Conservation (phyloP, 2,329 filamentous ascomycete genomes). For the Diaporthe nobilis region DNA sequence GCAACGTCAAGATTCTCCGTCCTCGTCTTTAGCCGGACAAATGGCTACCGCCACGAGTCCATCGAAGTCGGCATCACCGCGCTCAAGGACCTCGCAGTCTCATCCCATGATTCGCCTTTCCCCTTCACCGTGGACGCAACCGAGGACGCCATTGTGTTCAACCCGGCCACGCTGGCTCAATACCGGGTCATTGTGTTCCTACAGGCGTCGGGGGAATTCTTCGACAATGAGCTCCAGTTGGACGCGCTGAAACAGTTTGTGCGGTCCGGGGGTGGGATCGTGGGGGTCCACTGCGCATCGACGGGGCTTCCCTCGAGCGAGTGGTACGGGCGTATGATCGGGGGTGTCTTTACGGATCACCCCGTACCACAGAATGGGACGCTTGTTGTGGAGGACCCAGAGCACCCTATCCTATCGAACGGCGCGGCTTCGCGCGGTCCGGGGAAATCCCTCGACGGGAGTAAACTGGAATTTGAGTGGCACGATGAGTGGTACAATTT, state of each 20-base stretch:
- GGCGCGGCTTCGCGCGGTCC: constrained; percentile 28
- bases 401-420: constrained; percentile 49
- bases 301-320: constrained; percentile 51
- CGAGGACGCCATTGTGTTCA: constrained; percentile 55
- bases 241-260: constrained; percentile 52
- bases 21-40: constrained; percentile 57
- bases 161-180: constrained; percentile 46
- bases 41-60: constrained; percentile 55
- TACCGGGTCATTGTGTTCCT: constrained; percentile 57
- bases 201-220: constrained; percentile 56
- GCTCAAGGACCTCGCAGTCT: constrained; percentile 49
- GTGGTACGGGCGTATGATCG: constrained; percentile 57
- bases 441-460: not conserved
- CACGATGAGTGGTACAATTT: constrained; percentile 62
- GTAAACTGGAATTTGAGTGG: constrained; percentile 46
- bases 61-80: constrained; percentile 54
- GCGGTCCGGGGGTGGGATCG: constrained; percentile 53
- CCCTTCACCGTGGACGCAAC: constrained; percentile 52
- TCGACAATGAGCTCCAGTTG: constrained; percentile 50
- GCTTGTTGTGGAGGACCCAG: constrained; percentile 49
- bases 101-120: constrained; percentile 42
- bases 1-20: constrained; percentile 46
- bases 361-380: constrained; percentile 54
- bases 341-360: constrained; percentile 56
- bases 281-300: constrained; percentile 58